Percentiles rank a stretch among this genome's conserved stretches.
These are phyloP conservation scores for Nigrospora oryzae DNA, from an alignment of 2,329 filamentous ascomycete species.

Conservation along the genomic window DNA sequence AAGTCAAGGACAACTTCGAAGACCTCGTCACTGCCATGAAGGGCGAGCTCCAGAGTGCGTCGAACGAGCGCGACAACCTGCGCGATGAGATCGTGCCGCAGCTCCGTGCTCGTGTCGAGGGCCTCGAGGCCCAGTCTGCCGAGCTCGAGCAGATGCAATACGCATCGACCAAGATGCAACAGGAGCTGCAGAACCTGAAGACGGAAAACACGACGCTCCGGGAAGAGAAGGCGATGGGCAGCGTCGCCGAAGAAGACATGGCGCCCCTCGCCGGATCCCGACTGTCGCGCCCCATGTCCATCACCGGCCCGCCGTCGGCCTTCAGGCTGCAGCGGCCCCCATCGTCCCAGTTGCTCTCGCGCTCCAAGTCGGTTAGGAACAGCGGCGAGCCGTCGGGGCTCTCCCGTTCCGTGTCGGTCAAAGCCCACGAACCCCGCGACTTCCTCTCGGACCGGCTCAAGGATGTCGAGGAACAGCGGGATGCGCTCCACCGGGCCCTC, in stretches of 20 bases:
- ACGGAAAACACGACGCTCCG: conserved; percentile 55
- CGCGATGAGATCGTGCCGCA: conserved; percentile 81
- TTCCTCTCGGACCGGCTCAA: conserved; percentile 72
- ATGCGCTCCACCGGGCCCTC: conserved; percentile 81
- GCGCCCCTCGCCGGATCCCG: conserved; percentile 19
- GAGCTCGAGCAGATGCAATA: conserved; percentile 68
- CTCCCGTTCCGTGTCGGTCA: conserved; percentile 51
- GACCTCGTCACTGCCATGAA: conserved; percentile 80
- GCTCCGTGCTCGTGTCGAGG: conserved; percentile 66
- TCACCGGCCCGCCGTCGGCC: conserved; percentile 20
- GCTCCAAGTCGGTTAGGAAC: conserved; percentile 54
- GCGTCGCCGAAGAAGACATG: conserved; percentile 23
- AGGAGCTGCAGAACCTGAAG: conserved; percentile 68
- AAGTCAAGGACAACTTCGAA: conserved; percentile 88
- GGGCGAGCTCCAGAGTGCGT: conserved; percentile 70
- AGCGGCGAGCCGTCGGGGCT: conserved; percentile 24
- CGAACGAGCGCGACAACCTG: conserved; percentile 86
- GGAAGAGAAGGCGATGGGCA: conserved; percentile 20
- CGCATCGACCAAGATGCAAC: conserved; percentile 77
- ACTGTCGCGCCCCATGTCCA: conserved; percentile 31
- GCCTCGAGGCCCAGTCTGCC: conserved; percentile 65
- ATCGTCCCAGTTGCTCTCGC: conserved; percentile 40
- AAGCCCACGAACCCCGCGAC: conserved; percentile 56
- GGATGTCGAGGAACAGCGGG: conserved; percentile 87
- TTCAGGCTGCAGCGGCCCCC: conserved; percentile 17